Percentiles rank a stretch among this genome's conserved stretches.
These are phyloP conservation scores for Podila verticillata DNA, from an alignment of 192 early-diverging fungal species.

Conservation along the genomic window DNA sequence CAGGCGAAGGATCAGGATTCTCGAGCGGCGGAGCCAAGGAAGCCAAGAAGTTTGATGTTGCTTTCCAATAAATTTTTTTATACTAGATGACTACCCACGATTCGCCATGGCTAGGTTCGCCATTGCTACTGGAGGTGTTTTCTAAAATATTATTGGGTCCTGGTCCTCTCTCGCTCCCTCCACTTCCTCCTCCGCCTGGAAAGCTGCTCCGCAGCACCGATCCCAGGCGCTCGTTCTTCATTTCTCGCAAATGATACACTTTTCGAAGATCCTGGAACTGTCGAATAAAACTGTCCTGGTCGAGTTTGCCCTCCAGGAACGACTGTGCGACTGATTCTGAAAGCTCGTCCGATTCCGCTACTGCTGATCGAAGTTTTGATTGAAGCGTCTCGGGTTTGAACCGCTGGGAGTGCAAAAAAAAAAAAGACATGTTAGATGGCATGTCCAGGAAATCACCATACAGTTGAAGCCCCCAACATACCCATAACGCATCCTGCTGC, in stretches of 20 bases:
- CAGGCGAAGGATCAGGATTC: slow-evolving; percentile 66
- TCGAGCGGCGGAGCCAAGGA: slow-evolving; percentile 70
- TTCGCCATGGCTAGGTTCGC: background rate
- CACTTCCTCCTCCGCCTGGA: background rate
- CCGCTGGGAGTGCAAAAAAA: slow-evolving; percentile 22
- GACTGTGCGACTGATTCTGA: slow-evolving; percentile 63
- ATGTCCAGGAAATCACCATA: too few relatives aligned
- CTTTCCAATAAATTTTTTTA: slow-evolving; percentile 67
- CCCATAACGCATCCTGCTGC: slow-evolving; percentile 59
- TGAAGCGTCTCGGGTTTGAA: slow-evolving; percentile 58
- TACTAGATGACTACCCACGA: slow-evolving; percentile 4
- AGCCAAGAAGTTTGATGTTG: slow-evolving; percentile 69
- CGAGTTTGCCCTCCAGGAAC: slow-evolving; percentile 62
- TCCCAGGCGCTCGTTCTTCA: slow-evolving; percentile 54
- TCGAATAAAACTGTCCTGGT: slow-evolving; percentile 58
- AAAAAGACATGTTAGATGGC: background rate
- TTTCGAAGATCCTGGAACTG: slow-evolving; percentile 63
- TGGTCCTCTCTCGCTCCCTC: background rate
- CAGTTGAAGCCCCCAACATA: slow-evolving; percentile 9
- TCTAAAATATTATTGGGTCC: background rate
- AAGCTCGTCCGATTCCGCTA: slow-evolving; percentile 61
- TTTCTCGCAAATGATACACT: slow-evolving; percentile 63
- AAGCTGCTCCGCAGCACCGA: slow-evolving; percentile 33
- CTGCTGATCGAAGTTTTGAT: slow-evolving; percentile 55
- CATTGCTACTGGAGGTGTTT: background rate